A percentile compares a stretch with the other conserved stretches of the same genome.
phyloP scores from a whole-genome alignment of 257 asterid genomes.

The Gardenia jasminoides region DNA sequence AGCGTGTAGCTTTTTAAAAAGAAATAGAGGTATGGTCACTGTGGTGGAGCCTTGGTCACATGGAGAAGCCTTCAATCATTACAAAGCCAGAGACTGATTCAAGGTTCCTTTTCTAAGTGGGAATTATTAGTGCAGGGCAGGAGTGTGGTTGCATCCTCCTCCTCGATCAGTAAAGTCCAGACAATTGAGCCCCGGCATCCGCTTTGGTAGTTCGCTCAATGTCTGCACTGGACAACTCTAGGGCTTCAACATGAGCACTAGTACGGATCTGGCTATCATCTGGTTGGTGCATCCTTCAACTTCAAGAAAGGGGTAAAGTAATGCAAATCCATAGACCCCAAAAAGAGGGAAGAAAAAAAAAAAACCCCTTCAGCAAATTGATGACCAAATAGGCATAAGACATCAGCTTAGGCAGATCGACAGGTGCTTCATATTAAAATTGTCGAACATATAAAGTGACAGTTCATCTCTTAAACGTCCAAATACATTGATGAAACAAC shows the following conservation, averaged over 20 bases:
- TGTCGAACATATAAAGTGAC: neutral
- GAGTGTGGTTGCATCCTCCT: conserved; percentile 5
- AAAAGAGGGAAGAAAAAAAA: too few species aligned
- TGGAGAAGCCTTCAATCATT: conserved; percentile 37
- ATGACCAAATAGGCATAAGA: too few species aligned
- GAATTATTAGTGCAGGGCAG: neutral
- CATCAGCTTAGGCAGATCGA: neutral
- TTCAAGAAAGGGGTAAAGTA: neutral
- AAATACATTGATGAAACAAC: neutral
- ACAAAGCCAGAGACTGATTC: conserved; percentile 20
- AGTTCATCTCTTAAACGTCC: neutral
- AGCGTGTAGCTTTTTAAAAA: conserved; percentile 16
- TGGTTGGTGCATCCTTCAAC: neutral
- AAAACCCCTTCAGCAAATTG: too few species aligned
- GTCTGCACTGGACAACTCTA: too few species aligned
- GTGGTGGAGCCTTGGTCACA: conserved; percentile 46
- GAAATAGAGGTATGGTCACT: conserved; percentile 10
- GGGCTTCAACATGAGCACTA: too few species aligned
- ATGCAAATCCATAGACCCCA: neutral
- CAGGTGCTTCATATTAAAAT: too few species aligned
- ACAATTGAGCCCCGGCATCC: neutral
- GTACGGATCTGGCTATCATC: too few species aligned
- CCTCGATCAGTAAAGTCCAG: neutral
- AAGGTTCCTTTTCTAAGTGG: conserved; percentile 17
- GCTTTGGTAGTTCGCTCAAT: neutral